Conservation (phyloP, 2,329 filamentous ascomycete genomes). For the Byssothecium circinans region DNA sequence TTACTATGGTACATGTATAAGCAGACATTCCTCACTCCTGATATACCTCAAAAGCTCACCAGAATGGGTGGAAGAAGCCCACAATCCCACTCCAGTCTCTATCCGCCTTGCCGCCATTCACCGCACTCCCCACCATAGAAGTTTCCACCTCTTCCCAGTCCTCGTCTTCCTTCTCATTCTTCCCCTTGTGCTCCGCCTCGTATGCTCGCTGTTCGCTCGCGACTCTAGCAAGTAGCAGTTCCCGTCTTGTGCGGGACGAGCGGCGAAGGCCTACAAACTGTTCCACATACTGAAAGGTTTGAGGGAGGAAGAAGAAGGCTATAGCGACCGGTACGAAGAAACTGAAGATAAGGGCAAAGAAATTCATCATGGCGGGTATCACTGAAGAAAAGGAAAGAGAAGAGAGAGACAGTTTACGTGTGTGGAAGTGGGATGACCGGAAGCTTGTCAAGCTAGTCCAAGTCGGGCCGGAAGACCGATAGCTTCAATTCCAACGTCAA, state of each 20-base stretch:
- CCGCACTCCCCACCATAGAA: constrained; percentile 49
- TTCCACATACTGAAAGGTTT: constrained; percentile 29
- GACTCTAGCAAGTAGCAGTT: constrained; percentile 37
- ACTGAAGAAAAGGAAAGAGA: constrained; percentile 6
- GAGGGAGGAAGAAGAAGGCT: constrained; percentile 27
- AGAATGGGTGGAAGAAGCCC: constrained; percentile 98
- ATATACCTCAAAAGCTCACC: constrained; percentile 56
- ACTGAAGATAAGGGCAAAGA: constrained; percentile 29
- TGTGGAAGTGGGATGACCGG: constrained; percentile 31
- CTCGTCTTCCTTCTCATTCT: constrained; percentile 53
- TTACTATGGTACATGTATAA: constrained; percentile 62
- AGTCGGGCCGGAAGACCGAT: no score
- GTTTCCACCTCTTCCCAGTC: constrained; percentile 72
- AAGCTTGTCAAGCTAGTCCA: no score
- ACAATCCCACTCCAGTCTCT: constrained; percentile 80
- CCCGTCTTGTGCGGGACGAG: constrained; percentile 35
- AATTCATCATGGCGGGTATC: constrained; percentile 28
- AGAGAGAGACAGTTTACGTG: constrained; percentile 11
- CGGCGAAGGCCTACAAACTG: constrained; percentile 36
- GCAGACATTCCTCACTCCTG: constrained; percentile 8
- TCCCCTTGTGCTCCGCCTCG: constrained; percentile 18
- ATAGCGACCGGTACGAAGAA: constrained; percentile 26
- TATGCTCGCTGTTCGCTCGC: constrained; percentile 32
- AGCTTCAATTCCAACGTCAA: no score
- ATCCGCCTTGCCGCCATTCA: constrained; percentile 49